Conservation (phyloP, 1,139 yeast species). For the Geotrichum carabidarum region DNA sequence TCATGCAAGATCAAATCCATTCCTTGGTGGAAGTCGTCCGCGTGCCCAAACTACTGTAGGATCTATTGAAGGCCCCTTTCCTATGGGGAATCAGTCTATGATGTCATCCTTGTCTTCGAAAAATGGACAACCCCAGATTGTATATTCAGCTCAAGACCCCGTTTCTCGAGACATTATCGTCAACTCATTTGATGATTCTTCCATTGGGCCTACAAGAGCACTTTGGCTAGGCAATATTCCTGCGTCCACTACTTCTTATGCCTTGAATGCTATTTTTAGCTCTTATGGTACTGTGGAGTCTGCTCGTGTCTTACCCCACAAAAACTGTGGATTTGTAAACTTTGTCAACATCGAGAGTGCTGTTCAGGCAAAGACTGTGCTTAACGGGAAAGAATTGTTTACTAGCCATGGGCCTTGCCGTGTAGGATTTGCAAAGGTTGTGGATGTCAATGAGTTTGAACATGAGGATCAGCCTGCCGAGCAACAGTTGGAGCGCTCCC, state of each 20-base stretch:
- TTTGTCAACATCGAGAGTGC: conserved; percentile 73
- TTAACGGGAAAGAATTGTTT: conserved; percentile 76
- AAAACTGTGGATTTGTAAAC: conserved; percentile 64
- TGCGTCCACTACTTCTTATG: conserved; percentile 43
- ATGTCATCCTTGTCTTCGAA: conserved; percentile 6
- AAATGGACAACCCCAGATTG: not conserved
- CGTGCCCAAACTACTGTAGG: conserved; percentile 28
- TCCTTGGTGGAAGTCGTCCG: conserved; percentile 21
- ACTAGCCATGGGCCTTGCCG: conserved; percentile 53
- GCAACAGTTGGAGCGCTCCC: not conserved
- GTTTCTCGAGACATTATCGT: conserved; percentile 18
- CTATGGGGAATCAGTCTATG: conserved; percentile 18
- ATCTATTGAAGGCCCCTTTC: conserved; percentile 22
- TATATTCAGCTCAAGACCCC: conserved; percentile 16
- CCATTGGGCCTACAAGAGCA: conserved; percentile 71
- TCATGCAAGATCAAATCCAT: conserved; percentile 4
- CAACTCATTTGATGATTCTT: conserved; percentile 54
- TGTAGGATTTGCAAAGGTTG: conserved; percentile 41
- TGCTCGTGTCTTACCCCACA: conserved; percentile 53
- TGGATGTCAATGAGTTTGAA: conserved; percentile 13
- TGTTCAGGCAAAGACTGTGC: conserved; percentile 65
- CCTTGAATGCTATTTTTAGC: conserved; percentile 45
- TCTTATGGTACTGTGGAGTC: conserved; percentile 53
- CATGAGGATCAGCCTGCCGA: conserved; percentile 1
- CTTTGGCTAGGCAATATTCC: conserved; percentile 77